Evolutionary conservation across 1,284 basidiomycete genomes (phyloP).

Genomic region (Rhizoctonia solani): DNA sequence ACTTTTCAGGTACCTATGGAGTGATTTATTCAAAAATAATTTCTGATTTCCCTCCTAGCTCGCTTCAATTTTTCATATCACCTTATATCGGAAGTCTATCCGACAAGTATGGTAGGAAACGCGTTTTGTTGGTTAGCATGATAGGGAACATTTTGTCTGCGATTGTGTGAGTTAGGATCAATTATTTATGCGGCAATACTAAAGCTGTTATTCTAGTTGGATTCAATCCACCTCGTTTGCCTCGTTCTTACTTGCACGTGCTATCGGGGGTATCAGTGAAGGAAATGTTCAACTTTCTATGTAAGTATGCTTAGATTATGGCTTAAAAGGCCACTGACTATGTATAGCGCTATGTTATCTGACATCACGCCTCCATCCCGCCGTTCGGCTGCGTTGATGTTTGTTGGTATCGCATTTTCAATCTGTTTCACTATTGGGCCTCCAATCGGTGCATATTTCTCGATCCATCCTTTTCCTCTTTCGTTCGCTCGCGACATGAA

Average conservation of each 20-base stretch:
- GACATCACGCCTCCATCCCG: constrained; percentile 79
- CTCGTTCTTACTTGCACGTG: constrained; percentile 83
- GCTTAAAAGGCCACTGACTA: not conserved
- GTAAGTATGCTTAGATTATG: constrained; percentile 39
- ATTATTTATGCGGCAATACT: constrained; percentile 3
- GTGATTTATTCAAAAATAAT: not conserved
- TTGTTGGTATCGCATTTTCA: constrained; percentile 91
- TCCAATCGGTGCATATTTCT: constrained; percentile 82
- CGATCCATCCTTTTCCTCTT: constrained; percentile 51
- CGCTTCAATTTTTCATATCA: constrained; percentile 85
- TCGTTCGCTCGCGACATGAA: constrained; percentile 70
- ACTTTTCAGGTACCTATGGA: constrained; percentile 73
- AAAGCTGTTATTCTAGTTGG: constrained; percentile 60
- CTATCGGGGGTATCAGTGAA: constrained; percentile 88
- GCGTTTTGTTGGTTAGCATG: constrained; percentile 81
- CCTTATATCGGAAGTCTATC: constrained; percentile 81
- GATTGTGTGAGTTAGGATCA: constrained; percentile 59
- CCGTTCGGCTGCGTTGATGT: constrained; percentile 81
- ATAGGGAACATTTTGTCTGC: constrained; percentile 88
- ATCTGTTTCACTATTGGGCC: constrained; percentile 88
- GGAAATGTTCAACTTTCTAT: constrained; percentile 57
- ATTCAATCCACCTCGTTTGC: constrained; percentile 83
- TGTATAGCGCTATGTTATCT: constrained; percentile 77
- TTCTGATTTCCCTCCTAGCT: constrained; percentile 50
- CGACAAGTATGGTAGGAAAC: constrained; percentile 84